Conservation (phyloP, 78 protist species). For the Dictyostelium firmibasis region DNA sequence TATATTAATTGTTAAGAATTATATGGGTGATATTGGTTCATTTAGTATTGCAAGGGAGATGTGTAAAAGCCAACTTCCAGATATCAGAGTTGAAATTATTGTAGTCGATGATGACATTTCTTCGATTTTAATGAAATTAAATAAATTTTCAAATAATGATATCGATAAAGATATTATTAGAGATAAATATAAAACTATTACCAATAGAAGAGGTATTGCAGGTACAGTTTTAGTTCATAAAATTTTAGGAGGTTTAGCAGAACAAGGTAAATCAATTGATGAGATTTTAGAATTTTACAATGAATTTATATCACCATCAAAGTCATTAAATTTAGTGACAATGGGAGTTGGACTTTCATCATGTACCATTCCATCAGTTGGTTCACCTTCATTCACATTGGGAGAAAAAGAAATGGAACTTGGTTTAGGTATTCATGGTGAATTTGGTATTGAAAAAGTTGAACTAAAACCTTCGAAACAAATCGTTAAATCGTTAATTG, state of each 20-base stretch:
- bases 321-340: neutral
- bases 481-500: neutral
- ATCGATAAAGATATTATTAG: neutral
- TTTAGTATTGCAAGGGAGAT: constrained; percentile 78
- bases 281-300: neutral
- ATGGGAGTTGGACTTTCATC: constrained; percentile 75
- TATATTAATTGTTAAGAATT: constrained; percentile 83
- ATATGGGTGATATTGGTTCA: constrained; percentile 86
- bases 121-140: neutral
- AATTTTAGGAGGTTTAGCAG: constrained; percentile 84
- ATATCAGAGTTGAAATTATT: constrained; percentile 48
- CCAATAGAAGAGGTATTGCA: constrained; percentile 82
- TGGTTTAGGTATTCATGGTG: constrained; percentile 88
- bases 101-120: constrained; percentile 84
- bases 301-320: neutral
- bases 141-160: neutral
- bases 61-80: constrained; percentile 14
- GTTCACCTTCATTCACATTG: constrained; percentile 41
- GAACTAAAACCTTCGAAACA: neutral
- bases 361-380: constrained; percentile 78
- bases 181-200: neutral
- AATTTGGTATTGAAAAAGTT: constrained; percentile 26
- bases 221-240: constrained; percentile 87
- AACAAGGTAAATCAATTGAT: constrained; percentile 23
- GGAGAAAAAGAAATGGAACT: constrained; percentile 54